Base-by-base conservation (phyloP, 1,139 yeast genomes). In the Saccharomycopsis crataegensis region DNA sequence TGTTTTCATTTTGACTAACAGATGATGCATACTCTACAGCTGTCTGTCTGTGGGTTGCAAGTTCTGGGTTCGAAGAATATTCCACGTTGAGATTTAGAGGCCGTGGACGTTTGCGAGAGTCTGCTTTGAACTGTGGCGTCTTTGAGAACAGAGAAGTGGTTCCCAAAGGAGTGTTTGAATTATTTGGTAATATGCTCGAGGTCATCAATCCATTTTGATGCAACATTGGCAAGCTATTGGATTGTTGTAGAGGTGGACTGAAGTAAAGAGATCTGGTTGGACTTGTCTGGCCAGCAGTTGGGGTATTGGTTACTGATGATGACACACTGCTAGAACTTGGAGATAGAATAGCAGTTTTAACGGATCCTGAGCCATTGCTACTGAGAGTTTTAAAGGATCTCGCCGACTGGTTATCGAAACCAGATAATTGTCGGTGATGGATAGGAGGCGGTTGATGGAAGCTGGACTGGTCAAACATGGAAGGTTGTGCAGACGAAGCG, bases 91-190 rank as follows among this genome's bases (percentile, higher is more conserved):
- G 28, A 4, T 22, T 22, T 22, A 22, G 28, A 22, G 28, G 28
- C 28, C 28, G 28, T 22, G 28, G 28, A 22, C 28, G 28, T 4
- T 22, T 22, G 28, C 28, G 28, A 22, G 28, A 22, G 4, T 22
- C 28, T 6, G 45, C 36, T 16, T 48, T 49, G 43, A 54, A 54
- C 22, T 50, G 57, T 4, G 57, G 57, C 6, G 57, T 54, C 46
- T 54, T 54, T 16, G 54, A 46, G 32, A 54, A 54, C 7, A 49
- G 48, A 7, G 51, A 46, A 8, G 52, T 50, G 11, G 47, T 14
- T n/a, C 51, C 51, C 17, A 48, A 32, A 8, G 17, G 49, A 7
- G 52, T 8, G 22, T 45, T 50, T 9, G 52, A 38, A 14, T 48
- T 34, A 36, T 16, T 48, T 12, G 31, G 46, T 6, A 16, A 16